A percentile compares a stretch with the other conserved stretches of the same genome.
Conservation (phyloP, 805 yeast genomes). For the Yarrowia sp. region DNA sequence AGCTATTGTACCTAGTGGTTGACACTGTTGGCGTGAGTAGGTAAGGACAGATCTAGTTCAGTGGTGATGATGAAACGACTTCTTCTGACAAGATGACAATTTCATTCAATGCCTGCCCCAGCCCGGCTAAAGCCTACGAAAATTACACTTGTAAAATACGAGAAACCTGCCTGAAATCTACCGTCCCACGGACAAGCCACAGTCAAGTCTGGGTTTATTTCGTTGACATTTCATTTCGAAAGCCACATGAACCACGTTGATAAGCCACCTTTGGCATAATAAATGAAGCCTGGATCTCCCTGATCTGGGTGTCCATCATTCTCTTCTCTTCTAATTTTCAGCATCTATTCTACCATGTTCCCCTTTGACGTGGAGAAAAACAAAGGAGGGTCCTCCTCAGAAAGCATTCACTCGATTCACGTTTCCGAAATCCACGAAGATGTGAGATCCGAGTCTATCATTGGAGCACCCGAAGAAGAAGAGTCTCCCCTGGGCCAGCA, state of each 20-base stretch:
- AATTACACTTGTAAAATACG: background rate
- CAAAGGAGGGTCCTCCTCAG: background rate
- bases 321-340: background rate
- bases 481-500: conserved; percentile 25
- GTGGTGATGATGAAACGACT: too few species aligned
- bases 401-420: conserved; percentile 9
- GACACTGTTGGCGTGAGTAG: too few species aligned
- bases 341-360: background rate
- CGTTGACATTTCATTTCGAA: background rate
- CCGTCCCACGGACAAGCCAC: conserved; percentile 3
- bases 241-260: background rate
- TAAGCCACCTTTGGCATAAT: conserved; percentile 3
- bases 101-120: too few species aligned
- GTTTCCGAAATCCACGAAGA: conserved; percentile 4
- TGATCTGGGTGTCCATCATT: background rate
- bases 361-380: conserved; percentile 24
- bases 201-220: background rate
- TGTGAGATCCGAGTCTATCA: background rate
- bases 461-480: conserved; percentile 26
- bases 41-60: too few species aligned
- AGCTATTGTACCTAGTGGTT: too few species aligned
- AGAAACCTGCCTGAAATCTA: background rate
- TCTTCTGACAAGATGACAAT: too few species aligned
- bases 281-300: background rate
- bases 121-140: background rate